These are phyloP conservation scores for Mesembryanthemum crystallinum DNA, from an alignment of 148 eudicot genomes.

Conservation along the genomic window DNA sequence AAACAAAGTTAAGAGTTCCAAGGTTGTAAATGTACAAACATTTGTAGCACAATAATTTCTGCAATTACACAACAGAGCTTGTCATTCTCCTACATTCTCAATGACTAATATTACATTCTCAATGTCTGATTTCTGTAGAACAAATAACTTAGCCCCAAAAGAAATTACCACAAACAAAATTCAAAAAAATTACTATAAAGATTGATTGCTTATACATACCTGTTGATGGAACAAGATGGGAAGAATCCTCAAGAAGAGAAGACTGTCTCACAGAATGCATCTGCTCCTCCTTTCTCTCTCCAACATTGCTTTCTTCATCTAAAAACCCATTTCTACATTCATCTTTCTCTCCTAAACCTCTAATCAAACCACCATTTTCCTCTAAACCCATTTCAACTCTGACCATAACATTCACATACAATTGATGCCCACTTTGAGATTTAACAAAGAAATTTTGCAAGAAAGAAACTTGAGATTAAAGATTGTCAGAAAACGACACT, in stretches of 20 bases:
- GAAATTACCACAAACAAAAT: not conserved
- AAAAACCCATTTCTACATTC: not conserved
- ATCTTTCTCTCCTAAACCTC: not conserved
- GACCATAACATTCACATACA: constrained; percentile 6
- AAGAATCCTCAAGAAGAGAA: not conserved
- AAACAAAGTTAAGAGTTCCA: too few species aligned
- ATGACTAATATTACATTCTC: too few species aligned
- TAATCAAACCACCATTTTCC: not conserved
- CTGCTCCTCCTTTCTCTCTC: not conserved
- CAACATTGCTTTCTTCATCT: not conserved
- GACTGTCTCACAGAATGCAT: not conserved
- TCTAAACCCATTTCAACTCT: not conserved
- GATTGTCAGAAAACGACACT: not conserved
- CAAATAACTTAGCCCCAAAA: not conserved
- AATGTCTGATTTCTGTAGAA: too few species aligned
- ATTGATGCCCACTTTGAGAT: not conserved
- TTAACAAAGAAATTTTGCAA: not conserved
- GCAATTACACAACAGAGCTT: too few species aligned
- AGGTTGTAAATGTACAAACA: too few species aligned
- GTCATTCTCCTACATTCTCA: too few species aligned
- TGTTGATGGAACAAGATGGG: not conserved
- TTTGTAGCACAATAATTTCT: too few species aligned
- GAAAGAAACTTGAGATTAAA: not conserved
- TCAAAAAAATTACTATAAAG: too few species aligned
- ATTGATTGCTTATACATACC: not conserved